These are phyloP conservation scores for Penium margaritaceum DNA, from an alignment of 139 green algal genomes.

Conservation along the genomic window DNA sequence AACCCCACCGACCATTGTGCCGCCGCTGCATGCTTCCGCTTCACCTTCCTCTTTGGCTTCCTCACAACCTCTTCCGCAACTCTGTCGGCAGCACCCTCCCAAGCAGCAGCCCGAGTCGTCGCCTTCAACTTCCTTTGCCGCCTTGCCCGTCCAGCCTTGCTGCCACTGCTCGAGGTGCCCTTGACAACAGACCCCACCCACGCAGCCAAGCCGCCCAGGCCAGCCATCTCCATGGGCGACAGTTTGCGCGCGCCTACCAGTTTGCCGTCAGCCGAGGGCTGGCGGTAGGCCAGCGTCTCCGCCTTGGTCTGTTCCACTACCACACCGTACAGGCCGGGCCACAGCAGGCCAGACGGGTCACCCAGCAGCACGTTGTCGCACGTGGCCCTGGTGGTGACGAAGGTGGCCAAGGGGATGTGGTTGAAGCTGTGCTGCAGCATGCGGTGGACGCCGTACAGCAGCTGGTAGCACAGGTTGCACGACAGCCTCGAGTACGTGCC, in stretches of 20 bases:
- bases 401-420: constrained; percentile 6
- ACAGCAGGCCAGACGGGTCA: constrained; percentile 30
- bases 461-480: constrained; percentile 83
- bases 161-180: no score
- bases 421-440: constrained; percentile 67
- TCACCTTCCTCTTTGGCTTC: neutral
- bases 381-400: neutral
- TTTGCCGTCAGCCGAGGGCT: constrained; percentile 10
- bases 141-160: neutral
- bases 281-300: constrained; percentile 8
- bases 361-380: constrained; percentile 31
- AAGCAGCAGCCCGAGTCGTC: neutral
- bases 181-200: no score
- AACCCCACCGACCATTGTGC: no score
- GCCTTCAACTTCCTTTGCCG: neutral
- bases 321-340: constrained; percentile 34
- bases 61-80: neutral
- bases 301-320: constrained; percentile 10
- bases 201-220: no score
- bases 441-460: constrained; percentile 80
- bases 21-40: no score
- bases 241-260: no score
- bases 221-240: no score
- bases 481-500: constrained; percentile 71
- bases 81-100: neutral